These are phyloP conservation scores for Penicillium macrosclerotiorum DNA, from an alignment of 495 filamentous ascomycete genomes.

Conservation along the genomic window DNA sequence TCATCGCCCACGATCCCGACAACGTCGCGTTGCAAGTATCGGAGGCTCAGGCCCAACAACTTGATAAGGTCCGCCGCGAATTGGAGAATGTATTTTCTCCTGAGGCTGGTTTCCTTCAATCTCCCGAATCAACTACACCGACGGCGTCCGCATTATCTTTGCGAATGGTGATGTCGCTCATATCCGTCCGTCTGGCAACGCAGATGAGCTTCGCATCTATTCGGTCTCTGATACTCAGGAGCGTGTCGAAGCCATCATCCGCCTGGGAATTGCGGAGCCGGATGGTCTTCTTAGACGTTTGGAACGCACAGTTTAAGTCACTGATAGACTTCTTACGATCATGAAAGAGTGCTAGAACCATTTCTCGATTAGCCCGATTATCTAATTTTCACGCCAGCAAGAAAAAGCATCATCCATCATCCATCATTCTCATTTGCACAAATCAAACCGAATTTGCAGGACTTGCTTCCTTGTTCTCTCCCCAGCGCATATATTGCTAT, in stretches of 20 bases:
- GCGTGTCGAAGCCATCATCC: conserved; percentile 22
- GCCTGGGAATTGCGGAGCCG: conserved; percentile 18
- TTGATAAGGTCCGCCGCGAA: conserved; percentile 11
- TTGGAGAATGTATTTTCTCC: conserved; percentile 22
- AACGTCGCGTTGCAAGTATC: no score
- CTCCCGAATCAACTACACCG: conserved; percentile 21
- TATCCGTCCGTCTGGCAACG: conserved; percentile 28
- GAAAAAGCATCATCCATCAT: no score
- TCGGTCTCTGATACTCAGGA: conserved; percentile 22
- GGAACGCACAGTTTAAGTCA: conserved; percentile 12
- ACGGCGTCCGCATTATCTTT: conserved; percentile 24
- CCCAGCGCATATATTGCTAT: no score
- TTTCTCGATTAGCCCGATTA: no score
- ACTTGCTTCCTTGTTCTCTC: no score
- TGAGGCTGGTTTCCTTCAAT: conserved; percentile 19
- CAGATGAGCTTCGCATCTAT: conserved; percentile 30
- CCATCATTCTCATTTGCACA: no score
- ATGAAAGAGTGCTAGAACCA: no score
- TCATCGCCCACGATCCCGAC: no score
- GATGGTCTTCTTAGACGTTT: conserved; percentile 20
- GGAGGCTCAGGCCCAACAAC: neutral
- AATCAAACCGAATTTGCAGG: no score
- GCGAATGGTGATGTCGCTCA: conserved; percentile 28
- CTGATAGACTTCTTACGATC: no score
- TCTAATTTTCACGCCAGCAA: no score